Evolutionary conservation across 2,329 filamentous ascomycete species (phyloP).

Genomic region (Neonectria ditissima): DNA sequence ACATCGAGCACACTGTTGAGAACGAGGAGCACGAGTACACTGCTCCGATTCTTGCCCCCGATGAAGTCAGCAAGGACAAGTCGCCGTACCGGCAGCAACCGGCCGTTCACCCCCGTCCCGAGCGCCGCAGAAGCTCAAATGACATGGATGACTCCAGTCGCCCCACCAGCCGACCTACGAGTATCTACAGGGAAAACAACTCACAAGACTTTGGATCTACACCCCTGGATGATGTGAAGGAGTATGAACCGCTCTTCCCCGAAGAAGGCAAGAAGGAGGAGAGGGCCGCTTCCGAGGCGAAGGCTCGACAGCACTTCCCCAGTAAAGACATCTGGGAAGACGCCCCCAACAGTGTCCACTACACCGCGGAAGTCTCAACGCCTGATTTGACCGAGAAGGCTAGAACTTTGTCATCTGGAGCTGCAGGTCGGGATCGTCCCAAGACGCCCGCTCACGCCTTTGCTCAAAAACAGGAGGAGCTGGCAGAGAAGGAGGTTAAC

Average conservation of each 20-base stretch:
- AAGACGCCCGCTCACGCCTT: constrained; percentile 74
- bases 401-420: constrained; percentile 47
- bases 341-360: constrained; percentile 85
- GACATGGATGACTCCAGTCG: constrained; percentile 70
- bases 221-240: constrained; percentile 86
- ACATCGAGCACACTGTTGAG: constrained; percentile 61
- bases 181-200: constrained; percentile 68
- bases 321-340: constrained; percentile 99
- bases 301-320: constrained; percentile 80
- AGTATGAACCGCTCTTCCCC: constrained; percentile 95
- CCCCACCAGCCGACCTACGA: constrained; percentile 67
- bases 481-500: constrained; percentile 67
- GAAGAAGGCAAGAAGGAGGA: constrained; percentile 74
- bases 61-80: constrained; percentile 84
- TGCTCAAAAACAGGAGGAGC: constrained; percentile 73
- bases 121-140: constrained; percentile 70
- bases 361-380: constrained; percentile 84
- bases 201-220: constrained; percentile 69
- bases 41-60: constrained; percentile 87
- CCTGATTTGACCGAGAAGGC: constrained; percentile 66
- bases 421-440: constrained; percentile 50
- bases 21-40: constrained; percentile 72
- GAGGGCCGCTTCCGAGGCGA: constrained; percentile 54
- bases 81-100: constrained; percentile 78
- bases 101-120: constrained; percentile 80